These are phyloP conservation scores for Tolypocladium tropicale DNA, from an alignment of 2,329 filamentous ascomycete genomes.

Conservation along the genomic window DNA sequence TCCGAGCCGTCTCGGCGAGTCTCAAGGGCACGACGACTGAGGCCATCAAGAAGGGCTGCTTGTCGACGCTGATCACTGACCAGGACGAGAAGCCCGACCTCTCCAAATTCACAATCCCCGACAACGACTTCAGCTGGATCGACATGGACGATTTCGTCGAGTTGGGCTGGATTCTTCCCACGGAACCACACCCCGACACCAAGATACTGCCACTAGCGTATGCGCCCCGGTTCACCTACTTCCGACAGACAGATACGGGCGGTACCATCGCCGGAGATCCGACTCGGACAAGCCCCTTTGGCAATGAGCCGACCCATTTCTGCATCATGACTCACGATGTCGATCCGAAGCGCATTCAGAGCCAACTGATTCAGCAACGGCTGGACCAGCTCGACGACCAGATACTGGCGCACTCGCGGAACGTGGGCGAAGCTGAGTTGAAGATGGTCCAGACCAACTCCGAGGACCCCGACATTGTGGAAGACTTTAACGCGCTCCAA, in stretches of 20 bases:
- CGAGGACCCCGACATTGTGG: slow-evolving; percentile 38
- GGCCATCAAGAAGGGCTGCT: slow-evolving; percentile 54
- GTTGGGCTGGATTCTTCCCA: slow-evolving; percentile 88
- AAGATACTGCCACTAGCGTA: slow-evolving; percentile 89
- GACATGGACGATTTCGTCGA: slow-evolving; percentile 99
- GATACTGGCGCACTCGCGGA: slow-evolving; percentile 61
- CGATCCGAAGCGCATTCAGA: slow-evolving; percentile 82
- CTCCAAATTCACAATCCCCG: slow-evolving; percentile 88
- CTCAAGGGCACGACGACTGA: slow-evolving; percentile 73
- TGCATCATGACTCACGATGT: slow-evolving; percentile 91
- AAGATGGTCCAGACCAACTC: slow-evolving; percentile 42
- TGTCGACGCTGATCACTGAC: slow-evolving; percentile 40
- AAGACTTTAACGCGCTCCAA: slow-evolving; percentile 50
- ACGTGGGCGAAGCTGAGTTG: slow-evolving; percentile 67
- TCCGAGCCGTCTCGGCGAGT: slow-evolving; percentile 85
- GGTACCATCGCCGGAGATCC: slow-evolving; percentile 71
- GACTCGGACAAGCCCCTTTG: slow-evolving; percentile 78
- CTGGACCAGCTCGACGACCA: slow-evolving; percentile 71
- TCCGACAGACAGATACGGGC: slow-evolving; percentile 88
- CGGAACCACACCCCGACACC: slow-evolving; percentile 82
- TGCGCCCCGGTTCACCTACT: slow-evolving; percentile 93
- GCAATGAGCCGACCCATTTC: slow-evolving; percentile 83
- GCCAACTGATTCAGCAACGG: slow-evolving; percentile 71
- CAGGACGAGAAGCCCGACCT: slow-evolving; percentile 56
- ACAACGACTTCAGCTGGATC: slow-evolving; percentile 92